phyloP scores from a whole-genome alignment of 495 filamentous ascomycete species.

The Xylaria telfairii region DNA sequence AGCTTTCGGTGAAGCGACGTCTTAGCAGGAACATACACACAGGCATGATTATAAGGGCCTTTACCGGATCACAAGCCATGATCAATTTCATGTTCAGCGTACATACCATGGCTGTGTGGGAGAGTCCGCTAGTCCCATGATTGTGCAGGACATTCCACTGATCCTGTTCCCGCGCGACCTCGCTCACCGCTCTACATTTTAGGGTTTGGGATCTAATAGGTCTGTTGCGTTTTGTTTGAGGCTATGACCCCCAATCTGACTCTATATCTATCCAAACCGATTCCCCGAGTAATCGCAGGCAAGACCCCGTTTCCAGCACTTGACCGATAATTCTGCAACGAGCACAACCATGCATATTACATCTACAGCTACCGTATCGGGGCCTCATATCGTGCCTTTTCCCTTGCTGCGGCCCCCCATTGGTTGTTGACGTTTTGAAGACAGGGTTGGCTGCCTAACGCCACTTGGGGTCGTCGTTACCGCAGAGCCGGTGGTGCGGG shows the following conservation, averaged over 20 bases:
- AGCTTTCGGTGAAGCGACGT: background rate
- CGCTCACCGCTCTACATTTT: background rate
- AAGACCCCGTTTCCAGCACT: too few species aligned
- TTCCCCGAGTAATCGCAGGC: too few species aligned
- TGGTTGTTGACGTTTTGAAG: background rate
- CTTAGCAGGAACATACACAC: background rate
- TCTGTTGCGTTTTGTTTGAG: conserved; percentile 9
- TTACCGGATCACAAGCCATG: too few species aligned
- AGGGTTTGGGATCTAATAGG: background rate
- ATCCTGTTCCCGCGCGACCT: background rate
- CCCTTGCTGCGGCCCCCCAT: too few species aligned
- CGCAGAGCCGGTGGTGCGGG: too few species aligned
- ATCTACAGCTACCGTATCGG: too few species aligned
- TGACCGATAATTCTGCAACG: too few species aligned
- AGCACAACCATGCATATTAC: too few species aligned
- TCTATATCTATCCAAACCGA: background rate
- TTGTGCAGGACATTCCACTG: background rate
- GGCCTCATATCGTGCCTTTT: too few species aligned
- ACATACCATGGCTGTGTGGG: too few species aligned
- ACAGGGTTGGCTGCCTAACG: background rate
- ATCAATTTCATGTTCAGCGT: background rate
- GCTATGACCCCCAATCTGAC: background rate
- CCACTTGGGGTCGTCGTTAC: too few species aligned
- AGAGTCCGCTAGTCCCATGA: too few species aligned
- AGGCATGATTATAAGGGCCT: background rate